Evolutionary conservation across 352 stramenopile genomes (phyloP), one percentile per base, ranked within the genome.

Genomic region (Globisporangium abappressorium): DNA sequence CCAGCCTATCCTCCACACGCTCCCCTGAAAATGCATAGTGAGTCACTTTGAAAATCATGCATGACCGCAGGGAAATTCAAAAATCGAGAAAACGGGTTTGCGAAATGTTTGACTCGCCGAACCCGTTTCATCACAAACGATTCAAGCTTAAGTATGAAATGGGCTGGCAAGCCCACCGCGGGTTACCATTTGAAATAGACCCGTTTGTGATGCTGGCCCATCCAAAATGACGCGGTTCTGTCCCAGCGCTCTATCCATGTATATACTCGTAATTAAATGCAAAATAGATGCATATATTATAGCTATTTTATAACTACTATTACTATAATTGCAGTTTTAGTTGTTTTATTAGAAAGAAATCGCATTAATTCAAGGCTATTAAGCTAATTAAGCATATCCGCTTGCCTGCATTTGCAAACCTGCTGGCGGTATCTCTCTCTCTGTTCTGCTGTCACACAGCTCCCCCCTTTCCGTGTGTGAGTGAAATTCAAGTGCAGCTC

Each of bases 401-500:
- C 8, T 8, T 3, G 14, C 1, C 14, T 15, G n/a, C 15, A 47
- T n/a, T 47, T n/a, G 41, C 5, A 47, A 47, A 47, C 15, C 14
- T 5, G 14, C 41, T 47, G 14, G 15, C 5, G 41, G 41, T 47
- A 47, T 47, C 14, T 47, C 38, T 47, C 24, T 57, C 22, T 57
- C 5, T 58, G 24, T 24, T 28, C 28, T 59, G 54, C 14, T 41
- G 8, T 41, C 5, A 47, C 41, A 47, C 41, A 47, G 18, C 54
- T 41, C 28, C 54, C 54, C 54, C 54, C 28, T 38, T 58, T 43
- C 8, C 28, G 3, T 2, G 4, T 14, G 24, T 24, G 49, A 26
- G 54, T 41, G 47, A 66, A 66, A 60, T 60, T 66, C 62, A 66
- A 66, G 43, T 58, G 61, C 18, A 12, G 30, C 30, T 33, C 14